Percentiles rank a stretch among this genome's conserved stretches.
phyloP scores from a whole-genome alignment of 768 basidiomycete species.

The Phanerochaete carnosa region DNA sequence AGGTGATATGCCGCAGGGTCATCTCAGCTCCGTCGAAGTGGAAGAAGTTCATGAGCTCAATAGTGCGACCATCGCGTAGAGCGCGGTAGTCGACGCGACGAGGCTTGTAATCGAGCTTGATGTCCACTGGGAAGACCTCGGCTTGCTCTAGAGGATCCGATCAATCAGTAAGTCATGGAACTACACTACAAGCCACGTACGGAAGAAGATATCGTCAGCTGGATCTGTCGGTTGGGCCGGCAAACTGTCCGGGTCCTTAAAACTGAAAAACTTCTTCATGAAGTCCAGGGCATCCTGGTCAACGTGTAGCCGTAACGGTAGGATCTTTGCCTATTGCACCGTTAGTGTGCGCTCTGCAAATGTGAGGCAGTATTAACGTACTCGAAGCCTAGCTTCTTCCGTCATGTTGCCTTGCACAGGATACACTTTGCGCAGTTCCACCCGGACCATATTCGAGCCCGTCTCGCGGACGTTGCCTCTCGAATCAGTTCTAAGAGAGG shows the following conservation, averaged over 20 bases:
- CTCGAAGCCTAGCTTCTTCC: conserved; percentile 78
- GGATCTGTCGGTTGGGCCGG: conserved; percentile 33
- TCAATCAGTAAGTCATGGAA: neutral
- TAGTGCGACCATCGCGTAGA: conserved; percentile 84
- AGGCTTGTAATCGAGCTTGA: conserved; percentile 98
- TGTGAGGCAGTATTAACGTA: conserved; percentile 33
- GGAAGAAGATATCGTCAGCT: conserved; percentile 63
- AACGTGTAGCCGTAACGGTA: conserved; percentile 89
- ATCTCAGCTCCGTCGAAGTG: conserved; percentile 99
- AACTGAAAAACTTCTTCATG: conserved; percentile 93
- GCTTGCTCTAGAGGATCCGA: conserved; percentile 63
- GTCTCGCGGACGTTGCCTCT: conserved; percentile 88
- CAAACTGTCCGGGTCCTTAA: conserved; percentile 58
- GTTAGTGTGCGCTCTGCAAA: neutral
- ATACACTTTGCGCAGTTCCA: conserved; percentile 73
- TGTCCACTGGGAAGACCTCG: conserved; percentile 90
- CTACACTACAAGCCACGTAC: conserved; percentile 38
- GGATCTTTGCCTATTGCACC: conserved; percentile 69
- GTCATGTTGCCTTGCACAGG: conserved; percentile 65
- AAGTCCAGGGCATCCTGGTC: conserved; percentile 99
- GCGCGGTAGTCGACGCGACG: conserved; percentile 94
- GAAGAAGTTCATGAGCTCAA: conserved; percentile 99
- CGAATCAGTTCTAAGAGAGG: conserved; percentile 78
- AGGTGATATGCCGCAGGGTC: conserved; percentile 89
- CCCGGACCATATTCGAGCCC: conserved; percentile 88